These are phyloP conservation scores for Pleurotus tuoliensis DNA, from an alignment of 768 basidiomycete species.

Conservation along the genomic window DNA sequence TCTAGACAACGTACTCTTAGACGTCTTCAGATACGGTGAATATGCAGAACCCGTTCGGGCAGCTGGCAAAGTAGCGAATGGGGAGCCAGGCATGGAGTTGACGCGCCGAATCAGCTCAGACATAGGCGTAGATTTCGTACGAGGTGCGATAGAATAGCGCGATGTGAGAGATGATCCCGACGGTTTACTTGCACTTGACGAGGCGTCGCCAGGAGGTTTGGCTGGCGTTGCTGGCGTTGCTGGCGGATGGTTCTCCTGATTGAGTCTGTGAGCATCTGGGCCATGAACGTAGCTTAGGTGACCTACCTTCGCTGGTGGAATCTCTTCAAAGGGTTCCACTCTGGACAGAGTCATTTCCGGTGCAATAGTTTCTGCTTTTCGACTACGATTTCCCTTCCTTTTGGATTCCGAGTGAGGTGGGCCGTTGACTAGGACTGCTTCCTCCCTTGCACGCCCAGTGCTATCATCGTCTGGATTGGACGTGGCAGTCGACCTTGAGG, in stretches of 20 bases:
- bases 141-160: slow-evolving; percentile 46
- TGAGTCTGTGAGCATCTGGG: no score
- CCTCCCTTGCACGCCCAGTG: not conserved
- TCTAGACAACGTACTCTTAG: slow-evolving; percentile 53
- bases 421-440: not conserved
- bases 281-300: no score
- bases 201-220: not conserved
- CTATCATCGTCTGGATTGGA: not conserved
- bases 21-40: slow-evolving; percentile 65
- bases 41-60: slow-evolving; percentile 34
- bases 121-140: slow-evolving; percentile 57
- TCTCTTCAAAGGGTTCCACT: no score
- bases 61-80: slow-evolving; percentile 36
- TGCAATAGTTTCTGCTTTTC: no score
- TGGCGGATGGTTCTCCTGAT: slow-evolving; percentile 11
- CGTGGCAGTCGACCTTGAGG: no score
- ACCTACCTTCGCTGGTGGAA: no score
- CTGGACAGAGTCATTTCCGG: no score
- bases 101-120: slow-evolving; percentile 72
- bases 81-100: slow-evolving; percentile 63
- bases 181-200: slow-evolving; percentile 14
- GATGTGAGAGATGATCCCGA: slow-evolving; percentile 23
- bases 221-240: not conserved
- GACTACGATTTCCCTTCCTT: no score
- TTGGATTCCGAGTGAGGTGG: not conserved